A percentile compares a stretch with the other conserved stretches of the same genome.
Conservation (phyloP, 2,329 filamentous ascomycete species). For the Colletotrichum noveboracense region DNA sequence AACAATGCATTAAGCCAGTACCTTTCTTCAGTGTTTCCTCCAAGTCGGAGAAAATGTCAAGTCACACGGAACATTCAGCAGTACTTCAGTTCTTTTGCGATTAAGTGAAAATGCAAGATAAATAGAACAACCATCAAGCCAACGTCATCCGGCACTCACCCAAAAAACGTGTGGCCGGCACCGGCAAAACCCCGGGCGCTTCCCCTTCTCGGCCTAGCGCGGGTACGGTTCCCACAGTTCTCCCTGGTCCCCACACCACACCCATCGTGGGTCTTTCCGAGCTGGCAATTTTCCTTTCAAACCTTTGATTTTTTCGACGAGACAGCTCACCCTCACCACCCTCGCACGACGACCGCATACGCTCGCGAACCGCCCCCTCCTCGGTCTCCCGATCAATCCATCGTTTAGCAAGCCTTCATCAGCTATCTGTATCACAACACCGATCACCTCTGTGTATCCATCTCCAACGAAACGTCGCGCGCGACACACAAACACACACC, state of each 20-base stretch:
- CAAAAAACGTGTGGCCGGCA: constrained; percentile 15
- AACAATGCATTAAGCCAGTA: not conserved
- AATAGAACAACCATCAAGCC: not conserved
- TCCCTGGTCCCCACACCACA: constrained; percentile 19
- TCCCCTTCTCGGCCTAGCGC: not conserved
- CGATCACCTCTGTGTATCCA: constrained; percentile 11
- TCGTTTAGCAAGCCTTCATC: constrained; percentile 25
- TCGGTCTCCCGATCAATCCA: constrained; percentile 19
- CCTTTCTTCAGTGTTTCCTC: not conserved
- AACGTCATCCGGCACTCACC: constrained; percentile 17
- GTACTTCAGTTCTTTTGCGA: not conserved
- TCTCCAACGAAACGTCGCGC: constrained; percentile 1
- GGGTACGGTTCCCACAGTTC: not conserved
- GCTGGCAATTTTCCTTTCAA: constrained; percentile 27
- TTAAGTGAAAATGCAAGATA: not conserved
- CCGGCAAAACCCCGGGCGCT: constrained; percentile 16
- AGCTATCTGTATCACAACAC: constrained; percentile 17
- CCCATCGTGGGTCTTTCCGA: constrained; percentile 21
- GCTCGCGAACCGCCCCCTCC: constrained; percentile 9
- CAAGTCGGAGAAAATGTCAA: not conserved
- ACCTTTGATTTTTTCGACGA: constrained; percentile 26
- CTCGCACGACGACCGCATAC: constrained; percentile 18
- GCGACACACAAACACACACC: constrained; percentile 8
- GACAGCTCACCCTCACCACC: constrained; percentile 23
- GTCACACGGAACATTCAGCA: not conserved